Percentiles rank a stretch among this genome's conserved stretches.
These are phyloP conservation scores for Neonectria magnoliae DNA, from an alignment of 2,329 filamentous ascomycete species.

Conservation along the genomic window DNA sequence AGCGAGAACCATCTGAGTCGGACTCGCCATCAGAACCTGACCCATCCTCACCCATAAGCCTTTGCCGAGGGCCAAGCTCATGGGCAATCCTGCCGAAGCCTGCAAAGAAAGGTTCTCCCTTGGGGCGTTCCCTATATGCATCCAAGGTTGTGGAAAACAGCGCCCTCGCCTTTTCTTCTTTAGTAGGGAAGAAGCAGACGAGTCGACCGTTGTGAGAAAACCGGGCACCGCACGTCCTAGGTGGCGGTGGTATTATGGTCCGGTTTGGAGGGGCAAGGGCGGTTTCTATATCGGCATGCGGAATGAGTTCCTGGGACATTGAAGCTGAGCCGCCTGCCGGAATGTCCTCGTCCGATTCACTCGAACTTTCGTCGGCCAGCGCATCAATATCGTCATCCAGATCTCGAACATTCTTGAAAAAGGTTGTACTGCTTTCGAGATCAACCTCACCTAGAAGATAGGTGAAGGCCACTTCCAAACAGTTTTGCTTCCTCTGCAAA, in stretches of 20 bases:
- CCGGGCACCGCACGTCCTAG: conserved; percentile 67
- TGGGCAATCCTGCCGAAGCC: conserved; percentile 66
- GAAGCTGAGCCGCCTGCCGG: conserved; percentile 63
- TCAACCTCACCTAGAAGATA: conserved; percentile 72
- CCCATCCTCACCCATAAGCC: conserved; percentile 58
- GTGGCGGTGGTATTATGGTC: conserved; percentile 64
- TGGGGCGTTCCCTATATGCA: conserved; percentile 58
- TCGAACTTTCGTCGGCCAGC: conserved; percentile 81
- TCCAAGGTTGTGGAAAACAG: conserved; percentile 59
- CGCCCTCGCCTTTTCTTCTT: conserved; percentile 67
- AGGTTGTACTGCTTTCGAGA: conserved; percentile 67
- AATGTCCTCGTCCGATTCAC: conserved; percentile 75
- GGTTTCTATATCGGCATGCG: conserved; percentile 63
- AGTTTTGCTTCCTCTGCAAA: conserved; percentile 67
- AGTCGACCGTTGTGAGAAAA: conserved; percentile 72
- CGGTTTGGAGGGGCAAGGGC: conserved; percentile 63
- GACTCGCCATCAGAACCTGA: conserved; percentile 63
- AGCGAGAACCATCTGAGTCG: conserved; percentile 60
- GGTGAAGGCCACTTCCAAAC: conserved; percentile 68
- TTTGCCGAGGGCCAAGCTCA: conserved; percentile 60
- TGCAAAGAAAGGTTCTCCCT: conserved; percentile 65
- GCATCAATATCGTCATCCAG: conserved; percentile 66
- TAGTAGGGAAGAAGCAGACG: conserved; percentile 75
- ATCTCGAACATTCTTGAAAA: conserved; percentile 73
- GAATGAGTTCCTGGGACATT: conserved; percentile 70